phyloP scores from a whole-genome alignment of 306 rosid species.

The Vigna angularis region DNA sequence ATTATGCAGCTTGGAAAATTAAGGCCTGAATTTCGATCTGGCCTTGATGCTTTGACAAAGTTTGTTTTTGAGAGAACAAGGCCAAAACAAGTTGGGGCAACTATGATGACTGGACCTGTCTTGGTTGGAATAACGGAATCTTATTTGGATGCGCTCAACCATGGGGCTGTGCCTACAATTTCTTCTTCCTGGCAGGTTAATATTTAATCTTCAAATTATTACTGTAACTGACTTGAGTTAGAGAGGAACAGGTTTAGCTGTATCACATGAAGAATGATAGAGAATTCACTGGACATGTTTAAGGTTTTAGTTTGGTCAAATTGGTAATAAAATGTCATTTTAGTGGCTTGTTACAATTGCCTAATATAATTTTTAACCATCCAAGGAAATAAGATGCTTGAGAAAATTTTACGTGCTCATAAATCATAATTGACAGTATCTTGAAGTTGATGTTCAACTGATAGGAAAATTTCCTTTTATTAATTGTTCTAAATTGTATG shows the following conservation, averaged over 20 bases:
- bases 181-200: conserved; percentile 98
- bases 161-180: conserved; percentile 97
- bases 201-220: conserved; percentile 21
- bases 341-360: conserved; percentile 11
- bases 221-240: background rate
- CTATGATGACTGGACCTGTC: conserved; percentile 93
- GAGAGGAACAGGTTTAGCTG: background rate
- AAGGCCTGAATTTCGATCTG: conserved; percentile 87
- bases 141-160: conserved; percentile 90
- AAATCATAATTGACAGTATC: background rate
- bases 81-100: conserved; percentile 97
- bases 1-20: conserved; percentile 70
- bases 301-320: background rate
- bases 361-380: conserved; percentile 8
- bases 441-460: background rate
- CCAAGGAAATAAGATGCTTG: conserved; percentile 20
- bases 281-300: background rate
- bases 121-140: conserved; percentile 84
- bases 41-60: conserved; percentile 81
- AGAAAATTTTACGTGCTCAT: background rate
- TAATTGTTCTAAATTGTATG: background rate
- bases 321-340: conserved; percentile 32
- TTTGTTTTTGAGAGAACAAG: conserved; percentile 95
- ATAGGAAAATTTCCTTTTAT: conserved; percentile 31
- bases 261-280: background rate